These are phyloP conservation scores for Collybia sp. DNA, from an alignment of 768 basidiomycete species.

Conservation along the genomic window DNA sequence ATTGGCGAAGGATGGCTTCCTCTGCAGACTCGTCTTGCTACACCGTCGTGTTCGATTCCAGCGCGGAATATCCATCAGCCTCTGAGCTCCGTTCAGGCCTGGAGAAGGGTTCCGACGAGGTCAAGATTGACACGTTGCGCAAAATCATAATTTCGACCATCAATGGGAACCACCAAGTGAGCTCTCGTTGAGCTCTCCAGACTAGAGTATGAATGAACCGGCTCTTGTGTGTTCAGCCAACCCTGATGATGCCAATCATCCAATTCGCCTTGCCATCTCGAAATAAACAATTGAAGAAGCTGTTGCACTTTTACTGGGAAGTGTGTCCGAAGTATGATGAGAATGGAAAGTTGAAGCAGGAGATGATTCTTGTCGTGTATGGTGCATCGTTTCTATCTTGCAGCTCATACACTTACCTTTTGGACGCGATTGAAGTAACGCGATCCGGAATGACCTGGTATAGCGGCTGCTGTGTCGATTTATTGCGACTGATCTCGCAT, in stretches of 20 bases:
- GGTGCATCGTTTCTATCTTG: conserved; percentile 23
- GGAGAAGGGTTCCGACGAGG: conserved; percentile 95
- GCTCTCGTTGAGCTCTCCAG: conserved; percentile 14
- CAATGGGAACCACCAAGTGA: conserved; percentile 90
- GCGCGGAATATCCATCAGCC: conserved; percentile 69
- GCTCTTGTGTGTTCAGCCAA: conserved; percentile 49
- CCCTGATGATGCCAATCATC: conserved; percentile 95
- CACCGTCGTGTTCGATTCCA: conserved; percentile 74
- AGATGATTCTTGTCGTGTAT: conserved; percentile 99
- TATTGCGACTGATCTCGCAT: conserved; percentile 4
- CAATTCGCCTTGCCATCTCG: conserved; percentile 95
- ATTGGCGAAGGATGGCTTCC: conserved; percentile 13
- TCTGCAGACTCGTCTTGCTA: conserved; percentile 66
- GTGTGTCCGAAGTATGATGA: conserved; percentile 98
- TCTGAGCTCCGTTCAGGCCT: conserved; percentile 78
- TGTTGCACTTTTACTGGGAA: conserved; percentile 95
- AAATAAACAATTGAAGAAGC: conserved; percentile 96
- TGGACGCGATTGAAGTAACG: conserved; percentile 56
- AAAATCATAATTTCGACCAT: conserved; percentile 91
- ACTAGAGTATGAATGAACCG: neutral
- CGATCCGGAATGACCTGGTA: conserved; percentile 95
- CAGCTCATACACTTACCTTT: conserved; percentile 3
- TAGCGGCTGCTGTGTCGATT: conserved; percentile 20
- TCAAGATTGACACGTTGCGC: conserved; percentile 94
- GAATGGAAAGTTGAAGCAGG: conserved; percentile 95